These are phyloP conservation scores for Wickerhamomyces alni DNA, from an alignment of 805 yeast genomes.

Conservation along the genomic window DNA sequence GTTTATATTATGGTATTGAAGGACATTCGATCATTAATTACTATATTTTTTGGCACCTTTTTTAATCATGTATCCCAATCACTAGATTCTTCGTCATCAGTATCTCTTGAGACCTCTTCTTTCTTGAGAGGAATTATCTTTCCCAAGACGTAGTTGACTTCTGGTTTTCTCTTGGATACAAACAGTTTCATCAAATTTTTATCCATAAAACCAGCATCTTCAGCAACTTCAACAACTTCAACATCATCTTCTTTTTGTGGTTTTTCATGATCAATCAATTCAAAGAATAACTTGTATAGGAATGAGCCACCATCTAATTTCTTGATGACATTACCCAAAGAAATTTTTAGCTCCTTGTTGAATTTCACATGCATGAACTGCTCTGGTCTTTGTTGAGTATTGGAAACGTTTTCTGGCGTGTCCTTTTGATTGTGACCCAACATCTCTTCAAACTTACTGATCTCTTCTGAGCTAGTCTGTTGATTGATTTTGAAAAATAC, in stretches of 20 bases:
- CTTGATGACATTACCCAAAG: conserved; percentile 20
- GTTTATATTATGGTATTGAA: too few relatives aligned
- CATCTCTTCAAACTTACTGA: not conserved
- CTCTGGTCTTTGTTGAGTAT: not conserved
- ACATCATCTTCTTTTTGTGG: not conserved
- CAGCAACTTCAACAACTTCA: too few relatives aligned
- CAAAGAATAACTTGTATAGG: conserved; percentile 22
- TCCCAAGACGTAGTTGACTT: conserved; percentile 12
- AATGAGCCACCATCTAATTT: conserved; percentile 20
- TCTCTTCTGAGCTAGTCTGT: conserved; percentile 4
- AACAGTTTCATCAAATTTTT: not conserved
- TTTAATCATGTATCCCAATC: too few relatives aligned
- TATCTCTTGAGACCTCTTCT: conserved; percentile 16
- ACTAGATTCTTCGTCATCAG: not conserved
- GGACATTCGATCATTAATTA: too few relatives aligned
- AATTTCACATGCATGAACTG: conserved; percentile 14
- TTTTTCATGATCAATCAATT: conserved; percentile 15
- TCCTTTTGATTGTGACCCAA: not conserved
- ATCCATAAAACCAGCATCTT: not conserved
- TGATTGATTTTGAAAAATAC: conserved; percentile 39
- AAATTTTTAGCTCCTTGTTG: conserved; percentile 15
- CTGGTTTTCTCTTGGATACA: not conserved
- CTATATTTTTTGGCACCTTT: too few relatives aligned
- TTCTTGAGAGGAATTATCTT: conserved; percentile 10
- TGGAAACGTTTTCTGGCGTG: not conserved